These are phyloP conservation scores for Entrophospora sp. DNA, from an alignment of 192 early-diverging fungal genomes.

Conservation along the genomic window DNA sequence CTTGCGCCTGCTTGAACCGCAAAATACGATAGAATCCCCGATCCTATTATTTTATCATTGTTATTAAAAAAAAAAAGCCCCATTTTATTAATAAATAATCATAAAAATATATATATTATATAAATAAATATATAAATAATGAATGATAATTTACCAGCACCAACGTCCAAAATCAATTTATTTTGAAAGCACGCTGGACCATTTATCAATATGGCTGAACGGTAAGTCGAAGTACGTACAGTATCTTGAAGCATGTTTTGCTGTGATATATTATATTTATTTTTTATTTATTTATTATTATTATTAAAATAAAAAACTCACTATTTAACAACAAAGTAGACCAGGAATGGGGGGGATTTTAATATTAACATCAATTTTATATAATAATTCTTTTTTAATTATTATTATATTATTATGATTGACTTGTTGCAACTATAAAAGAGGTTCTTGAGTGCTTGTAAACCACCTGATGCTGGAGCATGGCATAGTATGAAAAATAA, in stretches of 20 bases:
- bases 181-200: slow-evolving; percentile 62
- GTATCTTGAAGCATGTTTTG: slow-evolving; percentile 98
- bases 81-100: too few species aligned
- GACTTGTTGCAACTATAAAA: slow-evolving; percentile 12
- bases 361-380: too few species aligned
- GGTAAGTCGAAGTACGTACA: slow-evolving; percentile 90
- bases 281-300: not conserved
- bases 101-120: not conserved
- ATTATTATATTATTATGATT: too few species aligned
- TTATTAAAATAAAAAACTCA: slow-evolving; percentile 34
- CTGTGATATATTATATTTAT: too few species aligned
- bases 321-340: slow-evolving; percentile 11
- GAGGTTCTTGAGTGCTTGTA: not conserved
- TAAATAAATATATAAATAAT: not conserved
- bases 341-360: too few species aligned
- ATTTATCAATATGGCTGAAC: slow-evolving; percentile 84
- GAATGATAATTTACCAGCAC: slow-evolving; percentile 48
- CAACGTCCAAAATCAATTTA: slow-evolving; percentile 87
- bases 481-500: slow-evolving; percentile 80
- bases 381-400: too few species aligned
- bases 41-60: slow-evolving; percentile 31
- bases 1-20: slow-evolving; percentile 88
- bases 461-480: slow-evolving; percentile 66
- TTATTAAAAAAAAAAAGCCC: not conserved
- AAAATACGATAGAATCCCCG: slow-evolving; percentile 93